Base-by-base conservation (phyloP, 371 early-diverging fungal species). In the Mucor racemosus region DNA sequence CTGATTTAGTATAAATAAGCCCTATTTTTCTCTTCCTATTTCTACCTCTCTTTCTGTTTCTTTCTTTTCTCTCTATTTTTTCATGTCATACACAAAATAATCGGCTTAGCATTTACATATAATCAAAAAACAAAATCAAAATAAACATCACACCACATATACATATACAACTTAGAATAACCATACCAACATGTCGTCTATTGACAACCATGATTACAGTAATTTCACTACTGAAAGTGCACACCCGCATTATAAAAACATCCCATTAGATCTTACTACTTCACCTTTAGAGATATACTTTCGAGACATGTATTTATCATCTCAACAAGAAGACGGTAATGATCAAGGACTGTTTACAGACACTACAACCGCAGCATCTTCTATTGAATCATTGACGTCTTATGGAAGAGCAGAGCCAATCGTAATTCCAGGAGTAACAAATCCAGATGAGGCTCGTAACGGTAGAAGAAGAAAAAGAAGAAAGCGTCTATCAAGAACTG, bases 181-280 rank as follows among this genome's bases (percentile, higher is more conserved):
- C 9, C 5, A 55, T 34, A 14, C n/a, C 15, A 35, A 34, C 26
- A 55, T 55, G 35, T 34, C 35, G 7, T 35, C 35, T 35, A 34
- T 35, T 35, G 35, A 55, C 3, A 33, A 55, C 13, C 7, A 35
- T 7, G 35, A 55, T n/a, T 13, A 11, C 14, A 35, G n/a, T 3
- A 34, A 55, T 10, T 34, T 58, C 58, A 59, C 57, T 19, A 39
- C n/a, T 38, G 50, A 35, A 6, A 36, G 46, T 14, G 38, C 35
- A 19, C 36, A 36, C 17, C 35, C 35, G 4, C 61, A 46, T 14
- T 61, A 61, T 17, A 46, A 48, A 36, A 46, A 48, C 13, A 48
- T 61, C 17, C 61, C 61, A 36, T 46, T 61, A 48, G 61, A 61
- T 14, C 38, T 61, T 17, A 61, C 34, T 13, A 19, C 21, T 38